These are phyloP conservation scores for Eucalyptus decipiens DNA, from an alignment of 345 rosid genomes.

Conservation along the genomic window DNA sequence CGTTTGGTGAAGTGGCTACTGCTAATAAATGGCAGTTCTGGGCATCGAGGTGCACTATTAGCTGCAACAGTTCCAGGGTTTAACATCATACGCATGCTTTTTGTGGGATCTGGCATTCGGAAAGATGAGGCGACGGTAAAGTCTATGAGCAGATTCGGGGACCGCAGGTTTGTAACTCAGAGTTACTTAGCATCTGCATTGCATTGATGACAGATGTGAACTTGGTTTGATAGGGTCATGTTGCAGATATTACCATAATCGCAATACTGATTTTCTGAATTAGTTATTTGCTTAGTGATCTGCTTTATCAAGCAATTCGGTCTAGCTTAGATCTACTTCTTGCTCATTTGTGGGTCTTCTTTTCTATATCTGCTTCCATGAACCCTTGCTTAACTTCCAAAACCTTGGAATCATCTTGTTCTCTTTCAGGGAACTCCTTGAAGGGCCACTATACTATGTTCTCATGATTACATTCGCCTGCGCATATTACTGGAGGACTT, in stretches of 20 bases:
- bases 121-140: conserved; percentile 81
- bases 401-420: neutral
- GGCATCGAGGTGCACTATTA: conserved; percentile 59
- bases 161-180: conserved; percentile 43
- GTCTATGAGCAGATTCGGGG: conserved; percentile 95
- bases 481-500: conserved; percentile 62
- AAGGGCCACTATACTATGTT: conserved; percentile 82
- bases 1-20: neutral
- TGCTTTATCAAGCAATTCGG: neutral
- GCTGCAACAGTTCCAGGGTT: conserved; percentile 63
- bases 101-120: conserved; percentile 67
- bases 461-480: conserved; percentile 44
- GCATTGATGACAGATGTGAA: neutral
- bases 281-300: neutral
- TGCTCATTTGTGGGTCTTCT: neutral
- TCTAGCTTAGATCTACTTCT: neutral
- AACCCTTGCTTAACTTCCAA: neutral
- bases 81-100: conserved; percentile 62
- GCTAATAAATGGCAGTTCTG: conserved; percentile 44
- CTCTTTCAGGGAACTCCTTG: conserved; percentile 81
- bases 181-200: neutral
- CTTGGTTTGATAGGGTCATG: neutral
- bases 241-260: neutral
- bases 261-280: neutral
- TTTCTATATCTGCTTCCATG: neutral